A percentile compares a stretch with the other conserved stretches of the same genome.
phyloP scores from a whole-genome alignment of 2,329 filamentous ascomycete genomes.

The Exophiala oligosperma region DNA sequence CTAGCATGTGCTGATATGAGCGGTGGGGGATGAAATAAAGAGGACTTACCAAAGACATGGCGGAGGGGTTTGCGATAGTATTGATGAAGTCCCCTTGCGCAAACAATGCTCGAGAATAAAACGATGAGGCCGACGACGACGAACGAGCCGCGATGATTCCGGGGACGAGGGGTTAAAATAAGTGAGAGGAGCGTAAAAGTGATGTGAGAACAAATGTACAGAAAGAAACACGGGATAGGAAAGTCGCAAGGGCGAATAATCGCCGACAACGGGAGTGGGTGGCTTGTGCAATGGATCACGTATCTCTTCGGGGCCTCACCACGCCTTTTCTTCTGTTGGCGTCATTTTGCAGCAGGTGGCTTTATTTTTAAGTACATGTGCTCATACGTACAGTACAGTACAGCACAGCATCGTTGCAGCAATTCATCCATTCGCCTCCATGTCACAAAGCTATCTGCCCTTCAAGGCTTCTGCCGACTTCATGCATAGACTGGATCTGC shows the following conservation, averaged over 20 bases:
- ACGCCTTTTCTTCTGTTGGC: constrained; percentile 4
- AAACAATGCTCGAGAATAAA: constrained; percentile 5
- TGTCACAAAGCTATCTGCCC: no score
- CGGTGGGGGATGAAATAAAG: constrained; percentile 17
- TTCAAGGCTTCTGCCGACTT: no score
- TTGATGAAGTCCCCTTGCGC: constrained; percentile 5
- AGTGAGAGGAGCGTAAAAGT: not conserved
- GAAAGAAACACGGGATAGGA: not conserved
- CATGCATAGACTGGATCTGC: no score
- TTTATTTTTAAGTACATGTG: not conserved
- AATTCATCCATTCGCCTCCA: no score
- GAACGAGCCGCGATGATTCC: constrained; percentile 4
- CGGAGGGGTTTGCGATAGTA: constrained; percentile 1
- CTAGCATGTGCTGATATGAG: constrained; percentile 25
- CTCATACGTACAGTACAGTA: no score
- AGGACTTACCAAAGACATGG: constrained; percentile 24
- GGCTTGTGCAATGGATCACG: not conserved
- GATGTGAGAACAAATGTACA: not conserved
- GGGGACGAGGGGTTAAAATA: constrained; percentile 1
- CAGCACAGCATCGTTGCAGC: no score
- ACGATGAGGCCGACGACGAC: constrained; percentile 9
- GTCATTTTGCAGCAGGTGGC: constrained; percentile 14
- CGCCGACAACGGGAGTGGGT: not conserved
- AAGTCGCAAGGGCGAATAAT: not conserved
- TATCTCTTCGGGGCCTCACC: not conserved